Evolutionary conservation across 352 stramenopile genomes (phyloP), one percentile per base, ranked within the genome.

Genomic region (Globisporangium okanoganense): DNA sequence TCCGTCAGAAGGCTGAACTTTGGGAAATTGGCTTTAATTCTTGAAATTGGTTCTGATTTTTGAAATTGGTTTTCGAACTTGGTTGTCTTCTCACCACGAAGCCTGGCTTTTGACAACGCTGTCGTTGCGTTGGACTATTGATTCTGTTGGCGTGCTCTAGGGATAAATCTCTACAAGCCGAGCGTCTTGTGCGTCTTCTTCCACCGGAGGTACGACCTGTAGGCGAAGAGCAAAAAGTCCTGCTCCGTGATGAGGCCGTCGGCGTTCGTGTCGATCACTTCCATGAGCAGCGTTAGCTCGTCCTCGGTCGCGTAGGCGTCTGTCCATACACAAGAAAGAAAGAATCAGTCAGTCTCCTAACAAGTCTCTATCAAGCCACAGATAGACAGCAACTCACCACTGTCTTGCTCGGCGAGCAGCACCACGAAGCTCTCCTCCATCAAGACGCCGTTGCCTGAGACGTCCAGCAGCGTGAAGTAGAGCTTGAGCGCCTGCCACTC

Each of bases 221-320:
- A 89, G 13, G 85, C 85, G 51, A 94, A 94, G 29, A 88, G 76
- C 64, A 94, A 66, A 56, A 92, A 94, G 72, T 94, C 85, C 65
- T 89, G 79, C 59, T 79, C 73, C 3, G 80, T 89, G 48, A 94
- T 87, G 58, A 89, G 73, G 3, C 71, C 83, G 61, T 94, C 85
- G 57, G 73, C 74, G 57, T 94, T 86, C 67, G 73, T 80, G 72
- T 94, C 85, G 66, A 94, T 82, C 25, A 88, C 73, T 47, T 91
- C 85, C 67, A 94, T 79, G 18, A 94, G 65, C 53, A 91, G 70
- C 63, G 76, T 76, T 22, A 94, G 66, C 67, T 94, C 85, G 38
- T 94, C 85, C 64, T 92, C 77, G 1, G 85, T 92, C 43, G 85
- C 85, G 57, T 94, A 94, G 20, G 85, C 85, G 62, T 94, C 85